A percentile compares a stretch with the other conserved stretches of the same genome.
These are phyloP conservation scores for Cordyceps cateniannulata DNA, from an alignment of 2,329 filamentous ascomycete genomes.

Conservation along the genomic window DNA sequence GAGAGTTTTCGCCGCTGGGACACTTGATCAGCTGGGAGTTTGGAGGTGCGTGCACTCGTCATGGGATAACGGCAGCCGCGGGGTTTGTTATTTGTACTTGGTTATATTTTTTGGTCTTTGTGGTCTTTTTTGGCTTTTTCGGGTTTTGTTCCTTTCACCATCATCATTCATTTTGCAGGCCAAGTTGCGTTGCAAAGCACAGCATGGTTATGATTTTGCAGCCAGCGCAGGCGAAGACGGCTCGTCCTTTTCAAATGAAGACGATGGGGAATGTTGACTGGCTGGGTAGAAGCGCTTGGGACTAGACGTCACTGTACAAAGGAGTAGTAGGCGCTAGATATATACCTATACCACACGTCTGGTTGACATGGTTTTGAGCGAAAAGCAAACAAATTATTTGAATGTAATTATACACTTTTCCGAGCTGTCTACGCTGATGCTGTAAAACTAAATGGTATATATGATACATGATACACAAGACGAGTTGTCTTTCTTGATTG, in stretches of 20 bases:
- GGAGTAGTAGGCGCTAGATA: slow-evolving; percentile 17
- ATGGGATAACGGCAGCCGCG: slow-evolving; percentile 5
- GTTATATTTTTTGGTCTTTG: not conserved
- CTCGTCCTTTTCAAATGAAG: slow-evolving; percentile 15
- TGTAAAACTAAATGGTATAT: not conserved
- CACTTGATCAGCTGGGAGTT: slow-evolving; percentile 2
- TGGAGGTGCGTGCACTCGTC: not conserved
- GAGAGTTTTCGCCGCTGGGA: not conserved
- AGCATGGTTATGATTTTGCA: not conserved
- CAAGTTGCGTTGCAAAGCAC: not conserved
- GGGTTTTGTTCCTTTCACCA: not conserved
- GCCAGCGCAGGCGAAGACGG: not conserved
- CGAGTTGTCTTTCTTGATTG: not conserved
- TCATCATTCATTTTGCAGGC: not conserved
- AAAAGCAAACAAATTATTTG: not conserved
- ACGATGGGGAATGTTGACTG: slow-evolving; percentile 4
- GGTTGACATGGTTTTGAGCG: not conserved
- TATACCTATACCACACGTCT: slow-evolving; percentile 21
- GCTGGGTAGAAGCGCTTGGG: slow-evolving; percentile 1
- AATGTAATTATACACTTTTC: slow-evolving; percentile 13
- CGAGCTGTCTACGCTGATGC: slow-evolving; percentile 5
- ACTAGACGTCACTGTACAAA: slow-evolving; percentile 19
- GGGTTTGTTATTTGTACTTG: slow-evolving; percentile 7
- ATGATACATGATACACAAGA: slow-evolving; percentile 7
- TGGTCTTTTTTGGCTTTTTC: not conserved